These are phyloP conservation scores for Dactylis glomerata DNA, from an alignment of 176 grass and related monocot genomes.

Conservation along the genomic window DNA sequence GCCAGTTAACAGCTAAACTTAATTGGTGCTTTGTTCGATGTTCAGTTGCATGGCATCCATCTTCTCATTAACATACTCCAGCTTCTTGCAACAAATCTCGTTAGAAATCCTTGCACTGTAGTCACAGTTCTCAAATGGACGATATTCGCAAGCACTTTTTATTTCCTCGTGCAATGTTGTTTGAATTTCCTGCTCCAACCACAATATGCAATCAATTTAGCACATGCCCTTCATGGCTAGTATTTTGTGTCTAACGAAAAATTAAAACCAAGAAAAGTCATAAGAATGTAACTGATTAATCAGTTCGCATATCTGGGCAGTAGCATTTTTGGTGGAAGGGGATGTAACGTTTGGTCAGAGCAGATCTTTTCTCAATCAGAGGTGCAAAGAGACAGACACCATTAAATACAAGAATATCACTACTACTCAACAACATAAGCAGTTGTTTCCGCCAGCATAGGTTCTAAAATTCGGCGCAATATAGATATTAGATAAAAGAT, in stretches of 20 bases:
- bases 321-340: not conserved
- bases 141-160: constrained; percentile 80
- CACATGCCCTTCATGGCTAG: not conserved
- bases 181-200: constrained; percentile 74
- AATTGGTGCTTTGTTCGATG: constrained; percentile 42
- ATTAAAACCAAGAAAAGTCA: not conserved
- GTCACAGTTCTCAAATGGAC: constrained; percentile 91
- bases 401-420: not conserved
- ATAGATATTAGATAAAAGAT: not conserved
- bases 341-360: not conserved
- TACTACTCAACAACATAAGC: not conserved
- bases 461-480: not conserved
- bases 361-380: not conserved
- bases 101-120: constrained; percentile 88
- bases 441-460: not conserved
- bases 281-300: not conserved
- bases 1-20: not conserved
- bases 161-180: constrained; percentile 82
- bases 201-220: not conserved
- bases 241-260: not conserved
- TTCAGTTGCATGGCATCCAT: constrained; percentile 72
- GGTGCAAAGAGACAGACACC: not conserved
- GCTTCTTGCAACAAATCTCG: constrained; percentile 81
- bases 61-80: constrained; percentile 78
- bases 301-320: not conserved